Base-by-base conservation (phyloP, 2,329 filamentous ascomycete species). In the Atkinsonella texensis region DNA sequence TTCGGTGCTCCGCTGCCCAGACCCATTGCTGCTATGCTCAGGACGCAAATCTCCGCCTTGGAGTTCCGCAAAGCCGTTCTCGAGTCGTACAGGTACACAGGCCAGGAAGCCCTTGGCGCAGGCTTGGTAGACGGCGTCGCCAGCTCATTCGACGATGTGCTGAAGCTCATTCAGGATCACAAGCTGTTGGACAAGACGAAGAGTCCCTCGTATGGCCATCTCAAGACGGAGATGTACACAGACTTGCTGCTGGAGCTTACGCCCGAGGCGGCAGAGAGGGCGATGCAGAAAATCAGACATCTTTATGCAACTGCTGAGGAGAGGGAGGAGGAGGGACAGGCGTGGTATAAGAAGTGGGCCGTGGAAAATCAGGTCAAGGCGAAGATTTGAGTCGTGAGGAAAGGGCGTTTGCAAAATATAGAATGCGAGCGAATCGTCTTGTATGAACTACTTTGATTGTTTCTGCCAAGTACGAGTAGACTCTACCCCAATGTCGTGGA, bases 151-250 rank as follows among this genome's bases (percentile, higher is more conserved):
- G 78, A 83, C 5, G 84, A 85, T 53, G 75, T 74, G 18, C 58
- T 89, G 49, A 65, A 62, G 17, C 73, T 90, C 48, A 71, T 89
- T 13, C 63, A 69, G 38, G 77, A 82, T 51, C 72, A 76, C 46
- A 74, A 75, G 45, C 65, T 93, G 54, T 68, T 75, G 8, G 70
- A 72, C 33, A 87, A 86, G 72, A 76, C 75, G 0, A 74, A 77
- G 57, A 79, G 75, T 38, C 80, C 80, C 9, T 78, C 86, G 23
- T 91, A 89, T 63, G 83, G 83, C 3, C 62, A 74, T 50, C 68
- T 91, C 62, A 90, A 89, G 73, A 70, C 74, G 54, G 86, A 90
- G 68, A 84, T 91, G 80, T 89, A 83, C 65, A 73, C 79, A n/a
- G 80, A 85, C 62, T 76, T 79, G 4, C 63, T 89, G 32, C 74